A percentile compares a stretch with the other conserved stretches of the same genome.
Evolutionary conservation across 495 filamentous ascomycete species (phyloP).

Genomic region (Hypoxylon rickii): DNA sequence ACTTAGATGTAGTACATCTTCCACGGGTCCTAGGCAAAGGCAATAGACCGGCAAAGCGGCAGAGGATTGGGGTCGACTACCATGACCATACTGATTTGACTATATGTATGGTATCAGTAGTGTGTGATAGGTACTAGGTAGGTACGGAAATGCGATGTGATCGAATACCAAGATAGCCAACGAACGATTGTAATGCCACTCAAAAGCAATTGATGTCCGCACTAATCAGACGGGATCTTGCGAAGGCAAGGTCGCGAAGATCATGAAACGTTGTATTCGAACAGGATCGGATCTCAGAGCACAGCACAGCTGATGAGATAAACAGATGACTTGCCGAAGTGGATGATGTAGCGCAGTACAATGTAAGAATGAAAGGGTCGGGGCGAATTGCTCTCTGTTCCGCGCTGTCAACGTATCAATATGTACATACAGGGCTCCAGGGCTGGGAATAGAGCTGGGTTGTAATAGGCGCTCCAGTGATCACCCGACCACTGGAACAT

Average conservation of each 20-base stretch:
- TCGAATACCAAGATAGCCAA: slow-evolving; percentile 2
- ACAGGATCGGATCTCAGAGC: slow-evolving; percentile 29
- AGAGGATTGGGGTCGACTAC: slow-evolving; percentile 6
- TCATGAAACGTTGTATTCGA: slow-evolving; percentile 39
- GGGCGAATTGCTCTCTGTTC: slow-evolving; percentile 16
- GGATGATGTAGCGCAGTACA: not conserved
- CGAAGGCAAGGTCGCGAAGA: slow-evolving; percentile 30
- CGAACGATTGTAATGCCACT: not conserved
- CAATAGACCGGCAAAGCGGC: slow-evolving; percentile 1
- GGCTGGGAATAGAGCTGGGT: slow-evolving; percentile 9
- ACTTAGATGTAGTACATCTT: no score
- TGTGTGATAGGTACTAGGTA: not conserved
- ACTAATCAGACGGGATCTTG: slow-evolving; percentile 11
- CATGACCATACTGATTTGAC: no score
- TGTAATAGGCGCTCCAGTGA: slow-evolving; percentile 29
- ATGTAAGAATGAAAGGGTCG: slow-evolving; percentile 14
- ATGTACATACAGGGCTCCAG: no score
- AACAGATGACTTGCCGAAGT: slow-evolving; percentile 29
- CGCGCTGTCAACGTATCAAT: no score
- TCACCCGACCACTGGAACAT: slow-evolving; percentile 17
- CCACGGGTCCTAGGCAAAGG: no score
- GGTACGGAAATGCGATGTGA: not conserved
- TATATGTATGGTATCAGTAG: not conserved
- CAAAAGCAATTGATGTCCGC: not conserved
- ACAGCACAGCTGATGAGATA: slow-evolving; percentile 19